Evolutionary conservation across 2,329 filamentous ascomycete species (phyloP).

Genomic region (Penicillium sumatraense): DNA sequence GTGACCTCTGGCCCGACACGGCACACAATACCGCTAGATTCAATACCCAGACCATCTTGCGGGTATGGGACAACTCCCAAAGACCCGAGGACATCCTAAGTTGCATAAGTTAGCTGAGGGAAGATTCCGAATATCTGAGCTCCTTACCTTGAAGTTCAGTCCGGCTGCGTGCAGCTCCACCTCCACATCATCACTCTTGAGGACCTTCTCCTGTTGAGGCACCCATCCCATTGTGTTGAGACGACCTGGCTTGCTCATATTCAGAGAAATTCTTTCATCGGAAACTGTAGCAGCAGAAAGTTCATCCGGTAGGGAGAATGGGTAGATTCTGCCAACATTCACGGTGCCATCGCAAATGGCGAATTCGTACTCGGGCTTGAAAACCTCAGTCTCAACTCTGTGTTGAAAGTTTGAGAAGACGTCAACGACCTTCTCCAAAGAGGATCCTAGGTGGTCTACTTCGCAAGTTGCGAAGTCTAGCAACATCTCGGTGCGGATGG

Average conservation of each 20-base stretch:
- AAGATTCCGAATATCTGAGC: too few species aligned
- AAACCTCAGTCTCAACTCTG: neutral
- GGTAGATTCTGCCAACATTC: slow-evolving; percentile 5
- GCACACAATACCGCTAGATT: slow-evolving; percentile 25
- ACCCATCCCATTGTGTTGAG: slow-evolving; percentile 27
- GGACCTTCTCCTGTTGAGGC: neutral
- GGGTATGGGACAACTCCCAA: slow-evolving; percentile 5
- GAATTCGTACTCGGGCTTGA: slow-evolving; percentile 17
- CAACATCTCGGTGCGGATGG: slow-evolving; percentile 30
- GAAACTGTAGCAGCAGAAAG: neutral
- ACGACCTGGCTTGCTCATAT: slow-evolving; percentile 19
- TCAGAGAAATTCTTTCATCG: slow-evolving; percentile 1
- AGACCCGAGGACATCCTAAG: slow-evolving; percentile 13
- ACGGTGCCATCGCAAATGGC: slow-evolving; percentile 5
- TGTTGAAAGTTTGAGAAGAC: slow-evolving; percentile 5
- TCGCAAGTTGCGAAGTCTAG: slow-evolving; percentile 29
- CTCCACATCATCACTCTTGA: slow-evolving; percentile 22
- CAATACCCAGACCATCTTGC: slow-evolving; percentile 17
- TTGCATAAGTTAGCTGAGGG: neutral
- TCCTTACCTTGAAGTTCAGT: slow-evolving; percentile 28
- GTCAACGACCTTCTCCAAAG: neutral
- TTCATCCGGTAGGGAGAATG: slow-evolving; percentile 1
- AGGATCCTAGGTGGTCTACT: slow-evolving; percentile 2
- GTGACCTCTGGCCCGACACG: slow-evolving; percentile 22
- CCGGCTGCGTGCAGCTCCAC: slow-evolving; percentile 23